These are phyloP conservation scores for Naganishia randhawae DNA, from an alignment of 768 basidiomycete species.

Conservation along the genomic window DNA sequence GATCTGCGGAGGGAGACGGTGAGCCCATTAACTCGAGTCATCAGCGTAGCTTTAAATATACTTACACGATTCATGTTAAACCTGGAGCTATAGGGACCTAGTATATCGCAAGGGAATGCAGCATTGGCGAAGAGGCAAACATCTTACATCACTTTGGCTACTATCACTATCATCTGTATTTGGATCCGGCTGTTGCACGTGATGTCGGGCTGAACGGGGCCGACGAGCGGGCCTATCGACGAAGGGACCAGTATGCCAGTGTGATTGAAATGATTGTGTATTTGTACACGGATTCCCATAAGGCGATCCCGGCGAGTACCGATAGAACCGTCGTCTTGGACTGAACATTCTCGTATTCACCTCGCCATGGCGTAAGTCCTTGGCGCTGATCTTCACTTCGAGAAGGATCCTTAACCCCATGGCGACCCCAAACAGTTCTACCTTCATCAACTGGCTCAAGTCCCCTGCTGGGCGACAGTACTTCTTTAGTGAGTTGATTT, in stretches of 20 bases:
- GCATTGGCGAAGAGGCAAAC: neutral
- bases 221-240: slow-evolving; percentile 1
- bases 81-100: neutral
- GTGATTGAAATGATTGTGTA: too few relatives aligned
- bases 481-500: slow-evolving; percentile 74
- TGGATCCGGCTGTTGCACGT: neutral
- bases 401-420: neutral
- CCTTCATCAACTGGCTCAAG: slow-evolving; percentile 79
- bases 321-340: neutral
- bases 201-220: slow-evolving; percentile 3
- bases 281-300: too few relatives aligned
- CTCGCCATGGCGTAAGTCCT: slow-evolving; percentile 3
- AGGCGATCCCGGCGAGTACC: too few relatives aligned
- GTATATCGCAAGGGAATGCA: neutral
- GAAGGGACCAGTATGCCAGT: too few relatives aligned
- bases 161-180: neutral
- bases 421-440: slow-evolving; percentile 5
- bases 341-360: neutral
- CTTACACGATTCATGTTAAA: slow-evolving; percentile 46
- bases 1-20: slow-evolving; percentile 34
- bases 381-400: neutral
- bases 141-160: neutral
- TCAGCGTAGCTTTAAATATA: neutral
- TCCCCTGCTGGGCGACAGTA: slow-evolving; percentile 89
- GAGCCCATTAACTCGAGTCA: neutral